phyloP scores from a whole-genome alignment of 2,329 filamentous ascomycete species.

The Drechslerella coelobrocha region DNA sequence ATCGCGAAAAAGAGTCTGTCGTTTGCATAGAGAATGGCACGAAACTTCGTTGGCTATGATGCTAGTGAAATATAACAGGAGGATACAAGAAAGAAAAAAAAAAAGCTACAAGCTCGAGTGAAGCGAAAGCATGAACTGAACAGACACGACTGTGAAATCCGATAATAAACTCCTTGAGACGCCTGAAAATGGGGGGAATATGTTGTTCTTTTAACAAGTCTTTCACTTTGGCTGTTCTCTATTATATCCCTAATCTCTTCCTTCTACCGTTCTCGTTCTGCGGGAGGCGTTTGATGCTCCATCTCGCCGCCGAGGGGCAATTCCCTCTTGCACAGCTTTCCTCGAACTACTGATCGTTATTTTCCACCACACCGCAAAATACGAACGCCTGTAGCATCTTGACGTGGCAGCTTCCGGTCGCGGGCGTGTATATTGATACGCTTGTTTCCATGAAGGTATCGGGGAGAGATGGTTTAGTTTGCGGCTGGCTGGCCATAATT shows the following conservation, averaged over 20 bases:
- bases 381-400: too few relatives aligned
- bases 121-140: slow-evolving; percentile 11
- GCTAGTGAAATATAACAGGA: neutral
- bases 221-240: slow-evolving; percentile 2
- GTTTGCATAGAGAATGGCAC: too few relatives aligned
- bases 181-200: slow-evolving; percentile 48
- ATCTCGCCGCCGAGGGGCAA: neutral
- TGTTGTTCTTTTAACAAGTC: slow-evolving; percentile 8
- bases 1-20: neutral
- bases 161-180: slow-evolving; percentile 37
- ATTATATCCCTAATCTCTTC: neutral
- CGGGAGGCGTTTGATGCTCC: too few relatives aligned
- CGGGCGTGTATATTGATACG: slow-evolving; percentile 3
- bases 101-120: neutral
- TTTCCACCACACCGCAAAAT: too few relatives aligned
- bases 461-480: neutral
- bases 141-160: slow-evolving; percentile 5
- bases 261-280: too few relatives aligned
- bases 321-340: slow-evolving; percentile 8
- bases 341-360: slow-evolving; percentile 3
- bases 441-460: neutral
- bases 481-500: slow-evolving; percentile 27
- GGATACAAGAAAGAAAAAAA: neutral
- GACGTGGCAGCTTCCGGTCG: neutral
- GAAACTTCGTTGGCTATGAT: neutral